These are phyloP conservation scores for Ramularia endophylla DNA, from an alignment of 2,329 filamentous ascomycete species.

Conservation along the genomic window DNA sequence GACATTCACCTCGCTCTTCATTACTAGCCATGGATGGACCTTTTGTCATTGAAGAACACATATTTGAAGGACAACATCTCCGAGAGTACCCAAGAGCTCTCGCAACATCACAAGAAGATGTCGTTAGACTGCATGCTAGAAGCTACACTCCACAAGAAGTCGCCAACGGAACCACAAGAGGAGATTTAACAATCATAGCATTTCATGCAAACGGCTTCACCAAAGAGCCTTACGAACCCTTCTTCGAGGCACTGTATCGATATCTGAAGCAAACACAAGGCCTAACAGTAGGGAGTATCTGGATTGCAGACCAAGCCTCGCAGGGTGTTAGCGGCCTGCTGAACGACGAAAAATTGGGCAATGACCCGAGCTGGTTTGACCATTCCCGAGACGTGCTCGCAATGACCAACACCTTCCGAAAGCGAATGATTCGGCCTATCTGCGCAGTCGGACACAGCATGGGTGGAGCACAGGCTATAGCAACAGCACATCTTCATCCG, in stretches of 20 bases:
- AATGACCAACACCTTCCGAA: slow-evolving; percentile 73
- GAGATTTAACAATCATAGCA: slow-evolving; percentile 24
- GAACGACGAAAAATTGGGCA: slow-evolving; percentile 69
- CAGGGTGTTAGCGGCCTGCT: slow-evolving; percentile 71
- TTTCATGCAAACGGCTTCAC: slow-evolving; percentile 20
- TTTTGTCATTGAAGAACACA: slow-evolving; percentile 6
- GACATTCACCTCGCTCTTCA: too few relatives aligned
- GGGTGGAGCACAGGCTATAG: slow-evolving; percentile 56
- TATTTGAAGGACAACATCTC: slow-evolving; percentile 7
- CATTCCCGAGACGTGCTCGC: slow-evolving; percentile 75
- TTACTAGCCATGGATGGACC: too few relatives aligned
- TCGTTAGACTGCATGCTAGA: slow-evolving; percentile 1
- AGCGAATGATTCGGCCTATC: slow-evolving; percentile 70
- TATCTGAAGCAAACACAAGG: slow-evolving; percentile 35
- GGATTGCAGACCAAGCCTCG: slow-evolving; percentile 78
- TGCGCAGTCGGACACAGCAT: slow-evolving; percentile 83
- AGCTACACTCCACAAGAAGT: slow-evolving; percentile 3
- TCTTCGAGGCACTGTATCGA: slow-evolving; percentile 19
- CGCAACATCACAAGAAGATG: slow-evolving; percentile 5
- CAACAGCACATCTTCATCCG: slow-evolving; percentile 4
- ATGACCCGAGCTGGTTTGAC: slow-evolving; percentile 81
- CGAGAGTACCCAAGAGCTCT: slow-evolving; percentile 3
- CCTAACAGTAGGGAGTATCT: slow-evolving; percentile 70
- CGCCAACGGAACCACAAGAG: background rate
- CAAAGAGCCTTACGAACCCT: slow-evolving; percentile 24